A percentile compares a stretch with the other conserved stretches of the same genome.
These are phyloP conservation scores for Bryum argenteum DNA, from an alignment of 225 moss, liverwort and hornwort genomes.

Conservation along the genomic window DNA sequence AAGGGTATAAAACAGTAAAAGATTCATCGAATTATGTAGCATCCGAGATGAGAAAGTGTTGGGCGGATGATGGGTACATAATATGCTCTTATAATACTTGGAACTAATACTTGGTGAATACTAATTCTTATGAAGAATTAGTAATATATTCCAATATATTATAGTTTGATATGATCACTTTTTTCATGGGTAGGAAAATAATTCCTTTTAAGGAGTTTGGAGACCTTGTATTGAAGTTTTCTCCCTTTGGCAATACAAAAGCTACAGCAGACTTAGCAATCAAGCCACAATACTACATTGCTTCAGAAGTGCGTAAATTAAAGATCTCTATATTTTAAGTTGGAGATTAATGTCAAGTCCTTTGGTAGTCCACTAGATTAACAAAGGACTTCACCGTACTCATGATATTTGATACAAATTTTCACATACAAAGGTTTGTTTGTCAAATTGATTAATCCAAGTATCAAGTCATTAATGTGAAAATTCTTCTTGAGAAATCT, in stretches of 20 bases:
- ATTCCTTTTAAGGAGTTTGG: conserved; percentile 27
- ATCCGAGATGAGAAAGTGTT: conserved; percentile 9
- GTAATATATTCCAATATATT: background rate
- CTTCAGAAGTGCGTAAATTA: conserved; percentile 22
- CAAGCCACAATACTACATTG: conserved; percentile 37
- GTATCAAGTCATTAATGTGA: background rate
- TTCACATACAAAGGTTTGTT: no score
- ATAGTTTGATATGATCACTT: background rate
- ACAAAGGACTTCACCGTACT: no score
- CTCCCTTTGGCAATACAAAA: background rate
- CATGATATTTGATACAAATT: no score
- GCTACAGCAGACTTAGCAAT: conserved; percentile 29
- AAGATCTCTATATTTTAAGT: background rate
- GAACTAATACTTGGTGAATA: no score
- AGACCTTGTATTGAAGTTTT: conserved; percentile 25
- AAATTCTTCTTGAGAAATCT: background rate
- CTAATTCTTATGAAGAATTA: no score
- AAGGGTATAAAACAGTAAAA: conserved; percentile 18
- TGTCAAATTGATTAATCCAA: no score
- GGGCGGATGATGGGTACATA: conserved; percentile 23
- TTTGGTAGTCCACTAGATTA: no score
- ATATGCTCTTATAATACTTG: background rate
- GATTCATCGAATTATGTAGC: conserved; percentile 12
- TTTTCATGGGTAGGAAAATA: background rate
- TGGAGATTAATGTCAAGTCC: no score